These are phyloP conservation scores for Paxillus rubicundulus DNA, from an alignment of 768 basidiomycete species.

Conservation along the genomic window DNA sequence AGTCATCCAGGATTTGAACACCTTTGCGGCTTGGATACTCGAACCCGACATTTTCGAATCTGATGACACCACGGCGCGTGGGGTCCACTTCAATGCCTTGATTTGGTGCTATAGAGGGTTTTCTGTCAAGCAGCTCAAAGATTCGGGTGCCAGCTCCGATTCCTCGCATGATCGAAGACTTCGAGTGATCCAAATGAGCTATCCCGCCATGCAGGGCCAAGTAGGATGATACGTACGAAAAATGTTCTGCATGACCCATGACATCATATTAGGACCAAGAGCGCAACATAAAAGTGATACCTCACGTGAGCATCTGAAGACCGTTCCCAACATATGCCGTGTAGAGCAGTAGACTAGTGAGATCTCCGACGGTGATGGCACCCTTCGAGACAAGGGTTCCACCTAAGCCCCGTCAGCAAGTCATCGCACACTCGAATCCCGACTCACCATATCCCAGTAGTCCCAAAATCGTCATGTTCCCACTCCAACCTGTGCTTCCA, in stretches of 20 bases:
- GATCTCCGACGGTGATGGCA: slow-evolving; percentile 86
- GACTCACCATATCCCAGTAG: slow-evolving; percentile 84
- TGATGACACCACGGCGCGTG: slow-evolving; percentile 63
- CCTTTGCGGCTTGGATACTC: slow-evolving; percentile 87
- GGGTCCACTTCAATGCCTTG: slow-evolving; percentile 57
- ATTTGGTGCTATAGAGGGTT: slow-evolving; percentile 67
- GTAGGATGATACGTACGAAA: slow-evolving; percentile 31
- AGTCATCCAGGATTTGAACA: slow-evolving; percentile 76
- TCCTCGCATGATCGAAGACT: slow-evolving; percentile 96
- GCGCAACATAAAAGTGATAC: slow-evolving; percentile 8
- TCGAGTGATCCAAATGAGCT: not conserved
- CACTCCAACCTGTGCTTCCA: slow-evolving; percentile 88
- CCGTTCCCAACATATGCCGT: slow-evolving; percentile 86
- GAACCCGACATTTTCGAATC: slow-evolving; percentile 82
- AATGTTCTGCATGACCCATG: slow-evolving; percentile 30
- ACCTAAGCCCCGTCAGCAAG: slow-evolving; percentile 43
- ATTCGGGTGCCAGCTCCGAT: slow-evolving; percentile 90
- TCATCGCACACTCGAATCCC: not conserved
- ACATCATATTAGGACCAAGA: not conserved
- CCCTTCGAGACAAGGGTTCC: slow-evolving; percentile 88
- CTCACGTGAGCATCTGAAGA: slow-evolving; percentile 75
- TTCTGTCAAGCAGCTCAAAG: slow-evolving; percentile 88
- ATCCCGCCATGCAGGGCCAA: not conserved
- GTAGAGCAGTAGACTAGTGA: slow-evolving; percentile 87
- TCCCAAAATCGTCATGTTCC: slow-evolving; percentile 86